Percentiles rank a stretch among this genome's conserved stretches.
Conservation (phyloP, 257 asterid genomes). For the Gynochthodes officinalis region DNA sequence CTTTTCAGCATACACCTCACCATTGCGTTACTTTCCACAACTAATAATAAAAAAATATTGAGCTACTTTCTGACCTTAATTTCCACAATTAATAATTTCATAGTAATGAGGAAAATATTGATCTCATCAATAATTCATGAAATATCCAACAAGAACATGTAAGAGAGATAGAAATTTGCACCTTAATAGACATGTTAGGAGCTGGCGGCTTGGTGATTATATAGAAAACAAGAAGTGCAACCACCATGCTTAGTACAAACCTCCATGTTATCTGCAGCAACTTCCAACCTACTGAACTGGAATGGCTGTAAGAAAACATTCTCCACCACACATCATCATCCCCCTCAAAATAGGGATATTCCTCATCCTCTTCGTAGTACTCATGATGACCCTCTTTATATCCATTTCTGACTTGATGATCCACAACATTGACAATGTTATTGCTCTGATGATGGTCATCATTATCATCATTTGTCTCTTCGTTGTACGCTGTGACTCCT, state of each 20-base stretch:
- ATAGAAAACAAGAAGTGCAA: slow-evolving; percentile 61
- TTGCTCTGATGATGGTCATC: neutral
- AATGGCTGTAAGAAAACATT: slow-evolving; percentile 42
- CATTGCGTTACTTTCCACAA: no score
- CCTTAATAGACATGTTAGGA: slow-evolving; percentile 57
- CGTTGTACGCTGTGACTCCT: neutral
- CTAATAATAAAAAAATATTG: no score
- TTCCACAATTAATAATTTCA: no score
- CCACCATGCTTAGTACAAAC: slow-evolving; percentile 47
- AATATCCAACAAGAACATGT: no score
- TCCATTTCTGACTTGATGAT: neutral
- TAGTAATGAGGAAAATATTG: no score
- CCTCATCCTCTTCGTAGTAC: slow-evolving; percentile 2
- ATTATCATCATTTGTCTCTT: slow-evolving; percentile 8
- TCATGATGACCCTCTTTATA: slow-evolving; percentile 12
- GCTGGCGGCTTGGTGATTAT: slow-evolving; percentile 65
- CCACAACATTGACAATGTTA: neutral
- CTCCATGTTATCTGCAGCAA: slow-evolving; percentile 67
- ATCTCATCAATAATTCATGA: no score
- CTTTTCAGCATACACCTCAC: no score
- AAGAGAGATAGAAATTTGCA: slow-evolving; percentile 10
- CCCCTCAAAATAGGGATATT: slow-evolving; percentile 6
- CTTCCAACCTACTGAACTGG: slow-evolving; percentile 58
- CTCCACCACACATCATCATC: slow-evolving; percentile 32
- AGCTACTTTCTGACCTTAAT: no score